Conservation (phyloP, 1,284 basidiomycete species). For the Hemileia vastatrix region DNA sequence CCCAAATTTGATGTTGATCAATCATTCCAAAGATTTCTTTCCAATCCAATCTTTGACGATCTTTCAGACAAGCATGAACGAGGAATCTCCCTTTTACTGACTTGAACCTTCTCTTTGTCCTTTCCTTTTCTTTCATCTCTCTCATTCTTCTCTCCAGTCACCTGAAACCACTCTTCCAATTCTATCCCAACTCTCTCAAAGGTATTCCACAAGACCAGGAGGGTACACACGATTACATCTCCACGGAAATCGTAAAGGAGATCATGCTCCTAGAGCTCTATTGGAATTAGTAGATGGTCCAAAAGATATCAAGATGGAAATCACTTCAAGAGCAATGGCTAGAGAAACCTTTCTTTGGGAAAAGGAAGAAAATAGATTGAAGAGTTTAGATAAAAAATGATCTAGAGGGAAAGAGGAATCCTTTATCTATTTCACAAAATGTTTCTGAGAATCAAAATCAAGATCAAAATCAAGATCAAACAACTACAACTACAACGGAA, state of each 20-base stretch:
- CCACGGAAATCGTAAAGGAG: conserved; percentile 74
- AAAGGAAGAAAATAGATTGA: background rate
- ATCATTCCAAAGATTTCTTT: no score
- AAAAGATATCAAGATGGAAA: conserved; percentile 69
- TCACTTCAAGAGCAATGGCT: background rate
- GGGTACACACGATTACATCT: conserved; percentile 92
- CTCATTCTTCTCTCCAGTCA: no score
- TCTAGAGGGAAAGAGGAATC: background rate
- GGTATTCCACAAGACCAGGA: conserved; percentile 73
- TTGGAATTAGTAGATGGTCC: conserved; percentile 90
- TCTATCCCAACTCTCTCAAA: conserved; percentile 63
- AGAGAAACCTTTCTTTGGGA: background rate
- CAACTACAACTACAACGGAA: no score
- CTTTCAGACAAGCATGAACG: no score
- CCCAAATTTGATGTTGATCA: no score
- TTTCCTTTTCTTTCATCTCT: no score
- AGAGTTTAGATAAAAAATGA: background rate
- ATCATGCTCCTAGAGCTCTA: conserved; percentile 86
- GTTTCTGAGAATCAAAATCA: background rate
- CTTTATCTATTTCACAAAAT: background rate
- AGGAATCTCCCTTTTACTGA: no score
- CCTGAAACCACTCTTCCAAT: conserved; percentile 68
- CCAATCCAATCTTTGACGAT: no score
- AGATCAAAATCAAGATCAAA: no score
- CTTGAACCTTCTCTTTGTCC: conserved; percentile 36